Evolutionary conservation across 768 basidiomycete genomes (phyloP).

Genomic region (Lyophyllum atratum): DNA sequence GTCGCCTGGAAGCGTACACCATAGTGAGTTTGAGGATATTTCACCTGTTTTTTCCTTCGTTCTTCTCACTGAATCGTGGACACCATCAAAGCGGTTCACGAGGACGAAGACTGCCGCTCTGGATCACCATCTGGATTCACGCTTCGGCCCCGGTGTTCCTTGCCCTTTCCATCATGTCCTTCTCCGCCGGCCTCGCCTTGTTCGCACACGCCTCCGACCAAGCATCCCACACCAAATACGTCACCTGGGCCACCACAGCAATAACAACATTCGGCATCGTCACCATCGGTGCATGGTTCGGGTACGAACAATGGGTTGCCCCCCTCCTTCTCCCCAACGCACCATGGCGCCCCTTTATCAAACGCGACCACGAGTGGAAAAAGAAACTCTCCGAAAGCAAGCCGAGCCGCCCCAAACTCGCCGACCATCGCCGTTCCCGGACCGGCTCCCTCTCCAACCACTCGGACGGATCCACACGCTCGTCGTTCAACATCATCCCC

Average conservation of each 20-base stretch:
- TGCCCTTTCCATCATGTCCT: slow-evolving; percentile 15
- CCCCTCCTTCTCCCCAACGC: slow-evolving; percentile 9
- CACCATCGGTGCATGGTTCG: slow-evolving; percentile 12
- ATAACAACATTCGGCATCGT: slow-evolving; percentile 16
- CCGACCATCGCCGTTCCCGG: neutral
- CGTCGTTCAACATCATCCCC: slow-evolving; percentile 6
- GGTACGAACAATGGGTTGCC: slow-evolving; percentile 18
- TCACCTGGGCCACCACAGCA: slow-evolving; percentile 14
- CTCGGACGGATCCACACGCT: slow-evolving; percentile 6
- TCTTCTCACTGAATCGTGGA: too few species aligned
- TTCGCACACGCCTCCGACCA: slow-evolving; percentile 16
- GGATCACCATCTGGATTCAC: slow-evolving; percentile 20
- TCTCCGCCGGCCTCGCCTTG: slow-evolving; percentile 16
- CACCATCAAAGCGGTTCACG: slow-evolving; percentile 22
- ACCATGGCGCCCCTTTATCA: neutral
- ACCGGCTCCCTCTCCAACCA: slow-evolving; percentile 12
- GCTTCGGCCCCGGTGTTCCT: slow-evolving; percentile 17
- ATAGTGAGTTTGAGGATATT: slow-evolving; percentile 16
- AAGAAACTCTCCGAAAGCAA: neutral
- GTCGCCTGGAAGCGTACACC: slow-evolving; percentile 24
- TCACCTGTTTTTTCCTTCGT: neutral
- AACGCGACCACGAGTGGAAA: slow-evolving; percentile 7
- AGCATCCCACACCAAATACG: slow-evolving; percentile 8
- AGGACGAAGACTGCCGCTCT: slow-evolving; percentile 15
- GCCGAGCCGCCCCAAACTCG: neutral